Conservation (phyloP, 495 filamentous ascomycete species). For the Penicillium samsonianum region DNA sequence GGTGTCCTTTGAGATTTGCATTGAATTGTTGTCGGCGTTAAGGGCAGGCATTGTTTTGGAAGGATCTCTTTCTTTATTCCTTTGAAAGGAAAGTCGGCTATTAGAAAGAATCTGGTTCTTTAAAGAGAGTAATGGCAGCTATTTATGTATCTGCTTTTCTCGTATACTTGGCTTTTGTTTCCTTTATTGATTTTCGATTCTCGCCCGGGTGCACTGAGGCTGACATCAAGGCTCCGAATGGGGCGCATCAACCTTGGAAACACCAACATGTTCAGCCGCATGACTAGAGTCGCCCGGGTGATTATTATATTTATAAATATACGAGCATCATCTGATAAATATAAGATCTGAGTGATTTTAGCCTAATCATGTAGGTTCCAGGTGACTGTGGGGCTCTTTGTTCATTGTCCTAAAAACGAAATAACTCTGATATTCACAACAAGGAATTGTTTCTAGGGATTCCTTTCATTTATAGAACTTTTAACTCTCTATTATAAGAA, state of each 20-base stretch:
- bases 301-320: background rate
- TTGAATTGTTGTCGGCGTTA: background rate
- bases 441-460: background rate
- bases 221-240: too few relatives aligned
- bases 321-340: background rate
- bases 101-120: background rate
- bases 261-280: too few relatives aligned
- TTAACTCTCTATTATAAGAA: background rate
- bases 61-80: background rate
- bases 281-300: too few relatives aligned
- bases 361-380: background rate
- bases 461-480: background rate
- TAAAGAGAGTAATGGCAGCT: background rate
- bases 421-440: background rate
- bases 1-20: background rate
- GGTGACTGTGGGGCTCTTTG: background rate
- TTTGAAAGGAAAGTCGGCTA: background rate
- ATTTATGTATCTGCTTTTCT: too few relatives aligned
- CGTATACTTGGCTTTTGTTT: too few relatives aligned
- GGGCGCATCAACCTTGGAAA: too few relatives aligned
- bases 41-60: background rate
- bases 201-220: too few relatives aligned
- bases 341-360: background rate
- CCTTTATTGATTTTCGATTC: too few relatives aligned
- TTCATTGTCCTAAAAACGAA: background rate